Evolutionary conservation across 306 rosid genomes (phyloP).

Genomic region (Sechiopsis laciniata): DNA sequence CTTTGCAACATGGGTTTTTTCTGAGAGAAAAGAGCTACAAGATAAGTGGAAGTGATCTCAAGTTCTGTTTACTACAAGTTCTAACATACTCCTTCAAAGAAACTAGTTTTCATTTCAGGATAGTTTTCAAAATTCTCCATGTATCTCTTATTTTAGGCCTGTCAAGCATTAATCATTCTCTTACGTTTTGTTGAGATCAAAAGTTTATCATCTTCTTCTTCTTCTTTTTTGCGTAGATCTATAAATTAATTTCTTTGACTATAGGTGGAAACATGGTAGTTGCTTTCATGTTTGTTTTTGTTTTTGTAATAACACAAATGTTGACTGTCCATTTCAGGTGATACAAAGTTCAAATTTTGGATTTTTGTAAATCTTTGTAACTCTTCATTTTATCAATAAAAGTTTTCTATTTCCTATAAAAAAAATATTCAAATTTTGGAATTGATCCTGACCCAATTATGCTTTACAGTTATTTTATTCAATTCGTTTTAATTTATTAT

Average conservation of each 20-base stretch:
- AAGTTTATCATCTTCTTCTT: neutral
- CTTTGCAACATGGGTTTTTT: conserved; percentile 72
- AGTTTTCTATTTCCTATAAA: too few species aligned
- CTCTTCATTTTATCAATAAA: too few species aligned
- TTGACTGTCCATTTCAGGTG: conserved; percentile 9
- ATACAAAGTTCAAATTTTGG: neutral
- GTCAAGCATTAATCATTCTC: conserved; percentile 1
- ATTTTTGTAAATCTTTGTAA: too few species aligned
- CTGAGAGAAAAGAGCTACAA: conserved; percentile 82
- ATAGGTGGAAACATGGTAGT: neutral
- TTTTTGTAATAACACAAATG: neutral
- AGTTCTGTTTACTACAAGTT: neutral
- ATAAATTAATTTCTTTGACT: neutral
- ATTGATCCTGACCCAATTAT: neutral
- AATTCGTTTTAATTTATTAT: neutral
- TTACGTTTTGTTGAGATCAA: neutral
- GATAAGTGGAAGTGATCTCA: conserved; percentile 88
- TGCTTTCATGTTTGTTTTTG: neutral
- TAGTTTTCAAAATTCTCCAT: conserved; percentile 13
- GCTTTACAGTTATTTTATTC: neutral
- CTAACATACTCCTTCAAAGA: neutral
- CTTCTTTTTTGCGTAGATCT: neutral
- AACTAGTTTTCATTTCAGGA: neutral
- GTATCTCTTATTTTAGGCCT: conserved; percentile 8
- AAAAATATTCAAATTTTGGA: conserved; percentile 6